Evolutionary conservation across 192 early-diverging fungal genomes (phyloP), one percentile per base, ranked within the genome.

Genomic region (Coemansia sp.): DNA sequence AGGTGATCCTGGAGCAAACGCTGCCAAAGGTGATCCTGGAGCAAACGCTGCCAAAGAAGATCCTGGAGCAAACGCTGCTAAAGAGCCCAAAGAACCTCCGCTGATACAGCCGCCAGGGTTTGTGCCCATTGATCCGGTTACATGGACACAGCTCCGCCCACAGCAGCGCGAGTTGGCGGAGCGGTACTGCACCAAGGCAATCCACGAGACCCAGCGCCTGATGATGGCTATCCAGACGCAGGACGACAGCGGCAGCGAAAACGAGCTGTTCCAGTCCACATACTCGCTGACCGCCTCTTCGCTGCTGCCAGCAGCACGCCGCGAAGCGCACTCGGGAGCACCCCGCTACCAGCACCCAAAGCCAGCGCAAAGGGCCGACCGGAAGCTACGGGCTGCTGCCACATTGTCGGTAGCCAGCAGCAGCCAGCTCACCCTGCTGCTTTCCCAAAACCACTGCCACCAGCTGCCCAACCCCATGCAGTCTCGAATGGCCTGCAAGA

Each of bases 221-320:
- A 39, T 53, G 31, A 12, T 52, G n/a, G 23, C 30, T 18, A 18
- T 30, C 1, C 26, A 20, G 44, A 38, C n/a, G 41, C 51, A 54
- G 21, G 52, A 45, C 7, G 43, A 53, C 12, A 42, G 41, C 23
- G 48, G 18, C 5, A 8, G 3, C 3, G 47, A 41, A 18, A 44
- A 53, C 28, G 9, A 49, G 39, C 20, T 63, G 45, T 44, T 63
- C 6, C 53, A 56, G 48, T 63, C 61, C n/a, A 44, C 47, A 28
- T 63, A 63, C 38, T 63, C 61, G 47, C 61, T 63, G 6, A 56
- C 61, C 2, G 52, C 53, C 0, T 26, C 50, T 2, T 63, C 61
- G 30, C 28, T 63, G 33, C 40, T 64, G 3, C 40, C 62, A 9
- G 45, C 49, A 0, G 39, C 62, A 16, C 16, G 45, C 31, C 62